Evolutionary conservation across 257 asterid species (phyloP).

Genomic region (Dorcoceras hygrometricum): DNA sequence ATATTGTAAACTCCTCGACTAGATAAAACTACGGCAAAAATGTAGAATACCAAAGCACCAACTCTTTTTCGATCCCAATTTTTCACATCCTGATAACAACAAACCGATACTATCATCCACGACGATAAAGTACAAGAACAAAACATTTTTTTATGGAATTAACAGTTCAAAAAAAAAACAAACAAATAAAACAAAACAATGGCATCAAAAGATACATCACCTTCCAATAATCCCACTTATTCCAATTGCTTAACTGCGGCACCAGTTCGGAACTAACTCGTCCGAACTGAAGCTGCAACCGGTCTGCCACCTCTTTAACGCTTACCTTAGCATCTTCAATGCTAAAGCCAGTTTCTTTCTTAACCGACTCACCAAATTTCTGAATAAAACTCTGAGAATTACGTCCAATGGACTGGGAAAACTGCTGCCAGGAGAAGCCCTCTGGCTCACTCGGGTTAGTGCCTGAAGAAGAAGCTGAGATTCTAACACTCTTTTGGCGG

Average conservation of each 20-base stretch:
- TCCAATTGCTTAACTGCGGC: constrained; percentile 74
- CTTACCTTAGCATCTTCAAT: constrained; percentile 39
- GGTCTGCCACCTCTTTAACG: constrained; percentile 34
- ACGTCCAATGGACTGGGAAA: constrained; percentile 54
- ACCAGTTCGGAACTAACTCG: constrained; percentile 47
- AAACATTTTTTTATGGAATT: constrained; percentile 9
- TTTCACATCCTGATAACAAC: constrained; percentile 62
- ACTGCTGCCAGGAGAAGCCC: constrained; percentile 72
- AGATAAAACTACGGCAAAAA: constrained; percentile 47
- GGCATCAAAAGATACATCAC: constrained; percentile 43
- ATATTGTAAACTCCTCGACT: constrained; percentile 57
- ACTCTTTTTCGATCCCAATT: constrained; percentile 77
- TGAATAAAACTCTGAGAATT: constrained; percentile 59
- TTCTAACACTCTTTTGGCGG: constrained; percentile 44
- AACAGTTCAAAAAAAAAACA: not conserved
- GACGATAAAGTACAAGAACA: constrained; percentile 2
- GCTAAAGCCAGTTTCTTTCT: constrained; percentile 68
- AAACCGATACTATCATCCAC: constrained; percentile 7
- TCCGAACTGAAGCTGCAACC: constrained; percentile 42
- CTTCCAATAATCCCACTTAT: constrained; percentile 91
- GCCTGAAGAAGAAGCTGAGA: constrained; percentile 57
- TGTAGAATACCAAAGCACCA: constrained; percentile 63
- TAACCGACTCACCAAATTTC: constrained; percentile 63
- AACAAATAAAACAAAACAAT: too few species aligned
- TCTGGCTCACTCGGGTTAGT: constrained; percentile 40